phyloP scores from a whole-genome alignment of 768 basidiomycete species.

The button mushroom (Agaricus bisporus) region DNA sequence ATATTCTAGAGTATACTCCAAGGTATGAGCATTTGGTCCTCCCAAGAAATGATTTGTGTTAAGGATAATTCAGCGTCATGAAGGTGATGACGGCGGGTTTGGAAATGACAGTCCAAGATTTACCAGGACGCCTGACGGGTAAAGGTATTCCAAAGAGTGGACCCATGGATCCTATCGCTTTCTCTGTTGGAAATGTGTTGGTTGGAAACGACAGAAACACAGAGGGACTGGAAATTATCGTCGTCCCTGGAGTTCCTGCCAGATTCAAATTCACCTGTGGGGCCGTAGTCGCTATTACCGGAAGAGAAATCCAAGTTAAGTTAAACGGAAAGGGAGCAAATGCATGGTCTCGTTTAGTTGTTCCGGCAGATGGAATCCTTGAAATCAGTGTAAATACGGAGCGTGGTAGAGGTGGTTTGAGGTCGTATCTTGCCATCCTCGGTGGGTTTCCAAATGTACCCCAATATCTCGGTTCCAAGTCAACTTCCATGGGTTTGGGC shows the following conservation, averaged over 20 bases:
- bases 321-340: constrained; percentile 31
- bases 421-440: constrained; percentile 48
- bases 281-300: constrained; percentile 50
- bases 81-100: constrained; percentile 51
- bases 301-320: constrained; percentile 36
- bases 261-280: constrained; percentile 44
- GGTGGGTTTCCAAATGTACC: constrained; percentile 59
- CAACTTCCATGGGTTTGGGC: constrained; percentile 56
- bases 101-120: constrained; percentile 53
- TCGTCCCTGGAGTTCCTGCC: constrained; percentile 36
- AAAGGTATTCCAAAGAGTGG: constrained; percentile 59
- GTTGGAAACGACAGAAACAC: constrained; percentile 43
- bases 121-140: constrained; percentile 45
- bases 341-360: constrained; percentile 44
- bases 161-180: constrained; percentile 56
- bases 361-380: constrained; percentile 40
- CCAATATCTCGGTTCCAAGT: constrained; percentile 55
- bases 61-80: constrained; percentile 30
- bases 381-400: constrained; percentile 27
- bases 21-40: constrained; percentile 22
- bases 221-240: constrained; percentile 52
- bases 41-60: not conserved
- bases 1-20: constrained; percentile 34
- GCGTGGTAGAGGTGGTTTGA: constrained; percentile 33
- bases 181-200: constrained; percentile 50